These are phyloP conservation scores for Colletotrichum neosansevieriae DNA, from an alignment of 2,329 filamentous ascomycete species.

Conservation along the genomic window DNA sequence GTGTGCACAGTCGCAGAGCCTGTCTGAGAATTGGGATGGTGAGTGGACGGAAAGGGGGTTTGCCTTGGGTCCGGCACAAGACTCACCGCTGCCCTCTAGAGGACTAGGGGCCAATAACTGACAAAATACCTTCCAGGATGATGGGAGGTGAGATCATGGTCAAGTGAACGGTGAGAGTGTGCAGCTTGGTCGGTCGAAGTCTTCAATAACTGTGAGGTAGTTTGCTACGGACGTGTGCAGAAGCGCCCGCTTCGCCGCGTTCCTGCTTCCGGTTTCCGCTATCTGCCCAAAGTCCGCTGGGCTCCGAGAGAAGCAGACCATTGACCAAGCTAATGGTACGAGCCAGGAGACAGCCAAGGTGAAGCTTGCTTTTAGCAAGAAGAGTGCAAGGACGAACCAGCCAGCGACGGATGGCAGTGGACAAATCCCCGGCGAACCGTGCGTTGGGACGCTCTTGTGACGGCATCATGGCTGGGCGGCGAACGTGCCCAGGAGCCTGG, in stretches of 20 bases:
- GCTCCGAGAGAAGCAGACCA: slow-evolving; percentile 5
- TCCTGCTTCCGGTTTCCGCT: slow-evolving; percentile 20
- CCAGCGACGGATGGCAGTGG: slow-evolving; percentile 15
- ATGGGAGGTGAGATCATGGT: slow-evolving; percentile 26
- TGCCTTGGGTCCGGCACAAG: slow-evolving; percentile 8
- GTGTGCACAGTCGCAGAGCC: slow-evolving; percentile 22
- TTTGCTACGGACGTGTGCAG: slow-evolving; percentile 22
- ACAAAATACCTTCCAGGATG: slow-evolving; percentile 4
- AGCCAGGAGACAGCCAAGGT: slow-evolving; percentile 13
- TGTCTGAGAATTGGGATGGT: slow-evolving; percentile 27
- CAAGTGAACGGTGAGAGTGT: neutral
- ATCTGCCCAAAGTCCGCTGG: neutral
- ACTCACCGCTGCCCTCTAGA: slow-evolving; percentile 25
- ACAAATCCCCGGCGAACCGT: slow-evolving; percentile 20
- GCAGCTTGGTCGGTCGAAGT: slow-evolving; percentile 8
- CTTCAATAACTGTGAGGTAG: slow-evolving; percentile 6
- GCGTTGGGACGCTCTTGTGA: slow-evolving; percentile 14
- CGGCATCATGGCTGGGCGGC: slow-evolving; percentile 13
- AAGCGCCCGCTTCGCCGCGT: slow-evolving; percentile 24
- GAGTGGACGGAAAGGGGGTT: slow-evolving; percentile 24
- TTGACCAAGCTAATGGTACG: slow-evolving; percentile 11
- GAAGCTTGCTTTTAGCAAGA: slow-evolving; percentile 21
- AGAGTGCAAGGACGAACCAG: slow-evolving; percentile 24
- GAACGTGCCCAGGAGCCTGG: slow-evolving; percentile 24
- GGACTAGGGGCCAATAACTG: slow-evolving; percentile 17